Conservation (phyloP, 169 alveolate genomes). For the Theileria orientalis region DNA sequence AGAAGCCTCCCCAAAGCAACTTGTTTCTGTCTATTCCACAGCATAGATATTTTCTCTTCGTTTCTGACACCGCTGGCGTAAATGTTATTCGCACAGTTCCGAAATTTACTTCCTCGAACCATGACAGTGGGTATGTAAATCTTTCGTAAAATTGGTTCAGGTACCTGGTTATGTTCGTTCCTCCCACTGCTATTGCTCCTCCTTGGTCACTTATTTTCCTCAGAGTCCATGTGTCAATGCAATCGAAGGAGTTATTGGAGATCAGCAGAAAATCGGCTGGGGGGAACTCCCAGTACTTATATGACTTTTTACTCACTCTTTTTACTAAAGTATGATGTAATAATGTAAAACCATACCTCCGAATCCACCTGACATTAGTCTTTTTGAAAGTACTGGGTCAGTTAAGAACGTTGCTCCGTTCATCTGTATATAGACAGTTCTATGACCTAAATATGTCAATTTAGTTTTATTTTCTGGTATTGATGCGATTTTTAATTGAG, state of each 20-base stretch:
- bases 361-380: constrained; percentile 22
- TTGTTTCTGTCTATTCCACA: constrained; percentile 28
- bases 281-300: constrained; percentile 45
- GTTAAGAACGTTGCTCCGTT: constrained; percentile 51
- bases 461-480: constrained; percentile 16
- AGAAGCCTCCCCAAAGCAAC: constrained; percentile 59
- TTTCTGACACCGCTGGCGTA: constrained; percentile 37
- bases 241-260: constrained; percentile 39
- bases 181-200: constrained; percentile 48
- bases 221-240: constrained; percentile 43
- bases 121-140: constrained; percentile 50
- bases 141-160: constrained; percentile 22
- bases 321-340: constrained; percentile 9
- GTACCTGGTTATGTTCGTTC: constrained; percentile 43
- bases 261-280: constrained; percentile 34
- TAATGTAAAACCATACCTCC: neutral
- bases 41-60: constrained; percentile 26
- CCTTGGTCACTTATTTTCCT: constrained; percentile 49
- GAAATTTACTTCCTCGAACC: constrained; percentile 47
- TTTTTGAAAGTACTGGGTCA: constrained; percentile 50
- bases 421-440: constrained; percentile 59
- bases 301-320: constrained; percentile 18
- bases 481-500: neutral
- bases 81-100: constrained; percentile 51
- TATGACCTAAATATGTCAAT: constrained; percentile 52